Base-by-base conservation (phyloP, 2,329 filamentous ascomycete genomes). In the Endothia cerciana region DNA sequence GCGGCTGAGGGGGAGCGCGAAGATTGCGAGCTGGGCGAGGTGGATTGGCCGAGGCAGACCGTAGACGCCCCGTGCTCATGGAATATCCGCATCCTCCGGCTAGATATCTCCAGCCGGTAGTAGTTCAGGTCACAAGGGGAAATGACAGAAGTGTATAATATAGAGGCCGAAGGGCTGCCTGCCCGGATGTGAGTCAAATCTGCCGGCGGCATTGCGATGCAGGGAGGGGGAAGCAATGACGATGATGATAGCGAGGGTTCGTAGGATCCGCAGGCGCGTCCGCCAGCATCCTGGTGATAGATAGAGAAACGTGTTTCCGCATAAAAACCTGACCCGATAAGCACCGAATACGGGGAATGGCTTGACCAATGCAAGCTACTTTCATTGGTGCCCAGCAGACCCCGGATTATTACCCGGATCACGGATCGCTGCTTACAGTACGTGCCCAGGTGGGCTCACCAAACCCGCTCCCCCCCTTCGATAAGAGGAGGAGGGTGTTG, bases 1-100 rank as follows among this genome's bases (percentile, higher is more conserved):
- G 45, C 73, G 72, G 60, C 69, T 87, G 61, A 79, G 69, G 67
- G 57, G 3, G 1, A 83, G 85, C 71, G 72, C 75, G 28, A 76
- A 79, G 58, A 84, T 84, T 65, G 63, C 19, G 13, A 76, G 69
- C 55, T 82, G 77, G 71, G 77, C 73, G 1, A 71, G 36, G 17
- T 79, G 75, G 70, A 70, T 80, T 47, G 77, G 75, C 10, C 79
- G 68, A 70, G 43, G 28, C 13, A 30, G 17, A 4, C n/a, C n/a
- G n/a, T n/a, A n/a, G n/a, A n/a, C n/a, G n/a, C n/a, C n/a, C n/a
- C n/a, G n/a, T 19, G 7, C 17, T 4, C 6, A 45, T 8, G 10
- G 41, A 45, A 19, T 1, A 36, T 10, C 10, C 33, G 10, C 43
- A 15, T 15, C 43, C 43, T 30, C 11, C 17, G 51, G n/a, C n/a